A percentile compares a stretch with the other conserved stretches of the same genome.
Conservation (phyloP, 139 green algal species). For the Chlorella sp. region DNA sequence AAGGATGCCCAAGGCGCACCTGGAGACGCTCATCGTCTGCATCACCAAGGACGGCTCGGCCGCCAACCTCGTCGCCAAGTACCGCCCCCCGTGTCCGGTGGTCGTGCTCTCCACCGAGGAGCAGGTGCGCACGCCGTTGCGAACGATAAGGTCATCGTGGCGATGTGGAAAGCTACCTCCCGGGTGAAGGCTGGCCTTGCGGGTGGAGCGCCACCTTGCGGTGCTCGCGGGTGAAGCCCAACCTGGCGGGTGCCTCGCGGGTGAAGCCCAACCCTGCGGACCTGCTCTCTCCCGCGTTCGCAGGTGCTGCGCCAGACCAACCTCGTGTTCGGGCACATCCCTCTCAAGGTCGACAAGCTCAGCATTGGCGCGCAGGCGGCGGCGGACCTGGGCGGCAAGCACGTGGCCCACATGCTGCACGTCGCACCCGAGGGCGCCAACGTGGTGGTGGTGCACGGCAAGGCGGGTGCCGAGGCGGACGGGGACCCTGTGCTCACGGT, state of each 20-base stretch:
- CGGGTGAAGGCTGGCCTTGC: too few relatives aligned
- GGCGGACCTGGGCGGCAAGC: slow-evolving; percentile 2
- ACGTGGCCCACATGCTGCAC: slow-evolving; percentile 1
- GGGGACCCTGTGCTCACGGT: slow-evolving; percentile 24
- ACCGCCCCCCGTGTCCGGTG: slow-evolving; percentile 52
- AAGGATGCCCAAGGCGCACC: not conserved
- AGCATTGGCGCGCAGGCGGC: not conserved
- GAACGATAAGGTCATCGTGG: too few relatives aligned
- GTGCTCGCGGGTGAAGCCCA: too few relatives aligned
- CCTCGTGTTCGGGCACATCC: slow-evolving; percentile 32
- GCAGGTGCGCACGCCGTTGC: too few relatives aligned
- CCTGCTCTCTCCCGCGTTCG: too few relatives aligned
- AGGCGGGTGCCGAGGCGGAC: slow-evolving; percentile 21
- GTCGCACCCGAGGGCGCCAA: slow-evolving; percentile 6
- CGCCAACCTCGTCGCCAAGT: slow-evolving; percentile 14
- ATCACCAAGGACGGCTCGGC: not conserved
- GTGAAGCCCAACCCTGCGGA: too few relatives aligned
- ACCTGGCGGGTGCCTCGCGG: too few relatives aligned
- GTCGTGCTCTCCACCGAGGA: slow-evolving; percentile 38
- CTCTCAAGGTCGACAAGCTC: slow-evolving; percentile 24
- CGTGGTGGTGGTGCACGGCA: slow-evolving; percentile 27
- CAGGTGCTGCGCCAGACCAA: slow-evolving; percentile 38
- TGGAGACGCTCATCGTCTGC: slow-evolving; percentile 4
- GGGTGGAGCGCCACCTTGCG: too few relatives aligned
- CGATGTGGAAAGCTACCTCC: too few relatives aligned